Evolutionary conservation across 148 eudicot species (phyloP).

Genomic region (Rhododendron ferrugineum): DNA sequence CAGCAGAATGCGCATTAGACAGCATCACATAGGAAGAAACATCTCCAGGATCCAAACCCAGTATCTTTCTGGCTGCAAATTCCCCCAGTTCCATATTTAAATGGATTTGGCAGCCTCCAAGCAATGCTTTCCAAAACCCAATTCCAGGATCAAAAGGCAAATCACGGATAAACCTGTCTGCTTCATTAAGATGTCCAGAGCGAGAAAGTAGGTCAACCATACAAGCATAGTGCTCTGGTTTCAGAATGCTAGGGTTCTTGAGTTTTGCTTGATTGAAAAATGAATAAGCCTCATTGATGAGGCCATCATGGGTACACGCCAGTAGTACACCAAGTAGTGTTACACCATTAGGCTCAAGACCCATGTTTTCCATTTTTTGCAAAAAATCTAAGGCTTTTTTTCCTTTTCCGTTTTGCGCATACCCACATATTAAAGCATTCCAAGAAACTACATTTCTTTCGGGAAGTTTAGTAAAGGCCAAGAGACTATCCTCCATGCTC

Average conservation of each 20-base stretch:
- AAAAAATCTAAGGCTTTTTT: constrained; percentile 26
- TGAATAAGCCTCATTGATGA: constrained; percentile 32
- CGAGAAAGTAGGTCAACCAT: constrained; percentile 52
- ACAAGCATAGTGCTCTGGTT: constrained; percentile 51
- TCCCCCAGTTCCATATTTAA: constrained; percentile 37
- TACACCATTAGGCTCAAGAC: constrained; percentile 37
- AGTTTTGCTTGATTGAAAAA: constrained; percentile 38
- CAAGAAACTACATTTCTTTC: constrained; percentile 44
- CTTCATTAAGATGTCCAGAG: constrained; percentile 39
- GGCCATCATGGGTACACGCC: constrained; percentile 53
- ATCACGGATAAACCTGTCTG: constrained; percentile 36
- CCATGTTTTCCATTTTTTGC: constrained; percentile 18
- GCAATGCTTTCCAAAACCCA: constrained; percentile 57
- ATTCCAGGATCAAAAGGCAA: constrained; percentile 54
- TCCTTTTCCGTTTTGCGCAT: constrained; percentile 48
- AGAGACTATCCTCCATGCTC: constrained; percentile 41
- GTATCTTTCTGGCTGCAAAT: constrained; percentile 35
- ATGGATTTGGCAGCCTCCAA: constrained; percentile 56
- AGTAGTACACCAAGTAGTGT: constrained; percentile 44
- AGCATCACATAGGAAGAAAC: constrained; percentile 53
- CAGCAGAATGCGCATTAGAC: constrained; percentile 49
- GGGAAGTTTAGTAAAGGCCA: constrained; percentile 23
- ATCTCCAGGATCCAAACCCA: constrained; percentile 46
- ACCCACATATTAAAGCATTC: constrained; percentile 52
- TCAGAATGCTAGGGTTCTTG: constrained; percentile 27